Percentiles rank a stretch among this genome's conserved stretches.
These are phyloP conservation scores for Musa acuminata DNA, from an alignment of 176 grass and related monocot genomes.

Conservation along the genomic window DNA sequence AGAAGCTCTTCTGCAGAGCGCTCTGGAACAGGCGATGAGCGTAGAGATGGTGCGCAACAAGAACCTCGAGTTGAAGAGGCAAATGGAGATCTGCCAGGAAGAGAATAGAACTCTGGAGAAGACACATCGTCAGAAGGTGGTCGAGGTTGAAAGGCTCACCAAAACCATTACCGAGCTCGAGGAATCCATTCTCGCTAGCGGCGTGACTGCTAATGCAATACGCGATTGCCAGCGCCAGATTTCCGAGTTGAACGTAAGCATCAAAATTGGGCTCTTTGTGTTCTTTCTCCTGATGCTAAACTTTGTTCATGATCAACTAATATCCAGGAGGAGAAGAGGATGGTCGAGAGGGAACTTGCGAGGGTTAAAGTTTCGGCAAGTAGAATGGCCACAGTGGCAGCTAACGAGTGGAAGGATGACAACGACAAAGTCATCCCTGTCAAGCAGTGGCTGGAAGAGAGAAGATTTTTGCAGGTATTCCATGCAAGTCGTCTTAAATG, in stretches of 20 bases:
- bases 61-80: constrained; percentile 65
- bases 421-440: constrained; percentile 58
- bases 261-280: neutral
- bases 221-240: constrained; percentile 51
- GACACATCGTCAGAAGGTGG: constrained; percentile 51
- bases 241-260: constrained; percentile 52
- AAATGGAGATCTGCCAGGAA: constrained; percentile 92
- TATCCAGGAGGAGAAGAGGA: constrained; percentile 80
- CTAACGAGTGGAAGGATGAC: constrained; percentile 80
- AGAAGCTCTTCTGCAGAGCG: constrained; percentile 53
- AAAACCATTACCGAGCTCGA: constrained; percentile 67
- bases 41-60: constrained; percentile 83
- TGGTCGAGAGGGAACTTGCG: constrained; percentile 69
- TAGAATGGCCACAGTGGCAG: constrained; percentile 47
- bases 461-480: constrained; percentile 60
- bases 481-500: neutral
- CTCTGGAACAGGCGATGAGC: constrained; percentile 74
- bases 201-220: constrained; percentile 43
- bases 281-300: neutral
- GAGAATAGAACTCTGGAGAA: constrained; percentile 87
- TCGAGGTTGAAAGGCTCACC: constrained; percentile 76
- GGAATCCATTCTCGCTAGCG: constrained; percentile 54
- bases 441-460: constrained; percentile 89
- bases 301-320: constrained; percentile 9
- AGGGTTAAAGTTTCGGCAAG: constrained; percentile 69